phyloP scores from a whole-genome alignment of 2,329 filamentous ascomycete genomes.

The Colletotrichum sp. region DNA sequence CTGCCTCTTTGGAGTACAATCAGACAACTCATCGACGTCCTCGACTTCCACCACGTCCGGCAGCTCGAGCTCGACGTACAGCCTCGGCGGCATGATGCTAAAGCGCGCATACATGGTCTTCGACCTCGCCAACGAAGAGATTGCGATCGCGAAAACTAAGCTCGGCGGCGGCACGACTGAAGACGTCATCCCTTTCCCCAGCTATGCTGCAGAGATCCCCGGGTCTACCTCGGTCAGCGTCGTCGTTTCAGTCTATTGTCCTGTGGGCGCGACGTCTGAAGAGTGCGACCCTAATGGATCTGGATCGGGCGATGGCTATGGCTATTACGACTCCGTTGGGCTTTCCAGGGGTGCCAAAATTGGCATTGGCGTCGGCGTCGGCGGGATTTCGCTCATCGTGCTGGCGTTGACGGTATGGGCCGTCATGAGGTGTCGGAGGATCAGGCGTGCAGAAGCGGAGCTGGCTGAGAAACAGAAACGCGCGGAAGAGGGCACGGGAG shows the following conservation, averaged over 20 bases:
- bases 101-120: conserved; percentile 37
- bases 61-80: conserved; percentile 2
- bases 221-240: conserved; percentile 21
- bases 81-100: conserved; percentile 29
- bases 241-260: background rate
- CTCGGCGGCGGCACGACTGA: conserved; percentile 22
- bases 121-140: conserved; percentile 34
- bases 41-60: background rate
- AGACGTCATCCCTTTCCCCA: conserved; percentile 30
- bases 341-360: background rate
- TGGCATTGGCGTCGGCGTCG: background rate
- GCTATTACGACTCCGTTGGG: background rate
- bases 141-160: conserved; percentile 34
- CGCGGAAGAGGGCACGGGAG: background rate
- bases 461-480: background rate
- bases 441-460: background rate
- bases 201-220: conserved; percentile 29
- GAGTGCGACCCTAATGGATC: background rate
- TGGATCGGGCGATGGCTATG: background rate
- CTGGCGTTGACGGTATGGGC: background rate
- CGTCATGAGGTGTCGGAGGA: background rate
- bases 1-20: conserved; percentile 37
- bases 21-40: conserved; percentile 4
- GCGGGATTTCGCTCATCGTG: background rate
- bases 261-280: background rate